Base-by-base conservation (phyloP, 306 rosid species). In the Abrus precatorius region DNA sequence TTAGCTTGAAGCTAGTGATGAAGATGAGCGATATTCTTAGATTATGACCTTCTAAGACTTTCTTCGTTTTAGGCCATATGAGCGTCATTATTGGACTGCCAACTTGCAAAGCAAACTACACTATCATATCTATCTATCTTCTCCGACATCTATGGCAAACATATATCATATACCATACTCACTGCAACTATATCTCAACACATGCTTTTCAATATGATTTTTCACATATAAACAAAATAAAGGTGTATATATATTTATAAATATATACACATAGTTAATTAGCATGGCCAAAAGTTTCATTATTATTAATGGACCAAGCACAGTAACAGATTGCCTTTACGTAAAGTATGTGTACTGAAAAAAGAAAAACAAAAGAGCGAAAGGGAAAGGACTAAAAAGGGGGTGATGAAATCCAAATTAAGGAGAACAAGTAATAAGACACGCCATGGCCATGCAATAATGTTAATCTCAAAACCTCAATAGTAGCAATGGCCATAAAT, bases 341-440 rank as follows among this genome's bases (percentile, higher is more conserved):
- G 79, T 59, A 59, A 74, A 74, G 79, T 69, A 74, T 59, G n/a
- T 43, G 43, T 44, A 4, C 7, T 57, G 63, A 32, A 59, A 59
- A 74, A 59, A 48, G 45, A 8, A 74, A 74, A 74, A 30, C 57
- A 45, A 57, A 43, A 44, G 33, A 29, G 43, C 59, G 79, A 74
- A 74, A 74, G 20, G 8, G 79, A 74, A 74, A 74, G 79, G 79
- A 74, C 44, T 74, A 57, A 57, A 74, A 74, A 74, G 78, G 45
- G 59, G 69, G 29, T 74, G 55, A 74, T 12, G 5, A 28, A 56
- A 56, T 74, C 55, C 69, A 60, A 74, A 71, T 52, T 71, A 34
- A 71, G 49, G 50, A 7, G 60, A 53, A 53, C 34, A 34, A n/a
- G 3, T 5, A 5, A 9, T 69, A 10, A 69, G 70, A 64, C 50